Conservation (phyloP, 2,329 filamentous ascomycete species). For the Aspergillus costaricaensis region DNA sequence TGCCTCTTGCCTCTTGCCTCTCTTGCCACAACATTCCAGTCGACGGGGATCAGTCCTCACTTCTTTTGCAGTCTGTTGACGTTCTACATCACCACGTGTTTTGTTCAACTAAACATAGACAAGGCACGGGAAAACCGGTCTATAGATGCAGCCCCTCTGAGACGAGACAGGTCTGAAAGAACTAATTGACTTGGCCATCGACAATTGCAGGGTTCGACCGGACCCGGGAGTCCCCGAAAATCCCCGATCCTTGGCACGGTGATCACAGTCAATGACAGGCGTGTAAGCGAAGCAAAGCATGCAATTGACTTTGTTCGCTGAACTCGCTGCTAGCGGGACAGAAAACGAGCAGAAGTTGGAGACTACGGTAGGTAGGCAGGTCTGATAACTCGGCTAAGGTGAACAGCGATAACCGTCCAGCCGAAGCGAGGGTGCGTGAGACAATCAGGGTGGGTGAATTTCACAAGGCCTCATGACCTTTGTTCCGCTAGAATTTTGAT, state of each 20-base stretch:
- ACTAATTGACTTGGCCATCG: background rate
- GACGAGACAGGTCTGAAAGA: background rate
- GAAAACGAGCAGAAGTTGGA: background rate
- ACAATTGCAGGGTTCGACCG: background rate
- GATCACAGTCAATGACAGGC: background rate
- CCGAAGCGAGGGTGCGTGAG: background rate
- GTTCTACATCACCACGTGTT: background rate
- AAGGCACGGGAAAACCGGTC: background rate
- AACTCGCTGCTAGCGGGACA: background rate
- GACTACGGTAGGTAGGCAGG: background rate
- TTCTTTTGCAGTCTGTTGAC: too few species aligned
- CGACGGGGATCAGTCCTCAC: too few species aligned
- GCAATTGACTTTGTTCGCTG: background rate
- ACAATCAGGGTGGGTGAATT: background rate
- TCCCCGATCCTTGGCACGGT: background rate
- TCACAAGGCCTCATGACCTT: background rate
- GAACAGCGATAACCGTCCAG: background rate
- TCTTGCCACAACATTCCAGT: too few species aligned
- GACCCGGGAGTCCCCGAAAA: background rate
- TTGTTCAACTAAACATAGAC: background rate
- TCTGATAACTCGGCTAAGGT: background rate
- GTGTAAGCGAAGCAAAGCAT: background rate
- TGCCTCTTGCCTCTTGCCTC: background rate
- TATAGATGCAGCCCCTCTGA: background rate
- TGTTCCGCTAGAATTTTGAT: conserved; percentile 5